Percentiles rank a stretch among this genome's conserved stretches.
phyloP scores from a whole-genome alignment of 2,329 filamentous ascomycete genomes.

The Sarocladium kiliense region DNA sequence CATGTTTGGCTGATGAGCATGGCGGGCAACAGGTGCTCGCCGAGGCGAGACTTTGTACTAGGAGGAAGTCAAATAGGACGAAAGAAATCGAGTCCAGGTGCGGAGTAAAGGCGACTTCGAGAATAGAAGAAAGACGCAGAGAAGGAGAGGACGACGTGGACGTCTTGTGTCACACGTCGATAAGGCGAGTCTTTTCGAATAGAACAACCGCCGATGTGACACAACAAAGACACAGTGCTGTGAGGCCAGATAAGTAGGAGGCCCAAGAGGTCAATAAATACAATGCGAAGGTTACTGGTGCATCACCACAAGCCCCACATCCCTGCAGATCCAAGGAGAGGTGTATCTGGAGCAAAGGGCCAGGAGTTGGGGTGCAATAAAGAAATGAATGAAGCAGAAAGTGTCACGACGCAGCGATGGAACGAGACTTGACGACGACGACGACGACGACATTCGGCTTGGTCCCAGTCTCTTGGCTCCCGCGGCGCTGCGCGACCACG shows the following conservation, averaged over 20 bases:
- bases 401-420: not conserved
- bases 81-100: not conserved
- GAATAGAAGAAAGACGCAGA: not conserved
- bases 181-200: not conserved
- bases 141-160: not conserved
- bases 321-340: not conserved
- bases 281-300: not conserved
- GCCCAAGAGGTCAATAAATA: not conserved
- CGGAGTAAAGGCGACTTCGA: not conserved
- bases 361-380: no score
- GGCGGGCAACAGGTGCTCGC: constrained; percentile 12
- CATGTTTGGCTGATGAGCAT: constrained; percentile 56
- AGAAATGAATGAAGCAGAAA: no score
- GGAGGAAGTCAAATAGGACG: not conserved
- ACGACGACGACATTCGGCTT: not conserved
- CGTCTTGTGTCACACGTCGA: not conserved
- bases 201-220: no score
- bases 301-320: not conserved
- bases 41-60: constrained; percentile 4
- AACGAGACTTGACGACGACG: not conserved
- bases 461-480: not conserved
- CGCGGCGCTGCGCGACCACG: not conserved
- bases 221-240: not conserved
- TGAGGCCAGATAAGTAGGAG: not conserved
- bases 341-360: not conserved